Evolutionary conservation across 208 protist genomes (phyloP), one percentile per base, ranked within the genome.

Genomic region (Wallacemonas rigidus): DNA sequence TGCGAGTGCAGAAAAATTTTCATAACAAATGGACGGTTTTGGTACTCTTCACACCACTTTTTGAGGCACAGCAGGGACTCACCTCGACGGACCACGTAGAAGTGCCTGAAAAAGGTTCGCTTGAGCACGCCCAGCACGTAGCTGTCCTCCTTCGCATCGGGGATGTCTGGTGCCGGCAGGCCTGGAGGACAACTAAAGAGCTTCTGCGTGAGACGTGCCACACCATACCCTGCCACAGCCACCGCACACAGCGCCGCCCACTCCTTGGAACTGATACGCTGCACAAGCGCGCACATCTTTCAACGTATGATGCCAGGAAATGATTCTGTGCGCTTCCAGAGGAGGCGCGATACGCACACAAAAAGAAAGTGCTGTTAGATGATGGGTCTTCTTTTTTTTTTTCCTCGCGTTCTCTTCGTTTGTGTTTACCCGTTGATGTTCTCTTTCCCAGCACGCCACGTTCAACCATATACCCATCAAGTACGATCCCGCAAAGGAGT

Each of bases 21-120:
- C 77, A 86, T 86, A 15, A 82, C 11, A 55, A 89, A 89, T 3
- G 80, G 84, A 43, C 74, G 81, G 73, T 89, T 77, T 17, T 86
- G 56, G 63, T 79, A 84, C 56, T 80, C 50, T 2, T 48, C 54
- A 55, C 76, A 75, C 84, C 80, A 89, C 45, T 67, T 44, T 50
- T 86, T 71, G 57, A 89, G 61, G 38, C 72, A 73, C 62, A 83
- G 74, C 51, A 89, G 71, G 14, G 77, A 82, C 40, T 84, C 81
- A 5, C 68, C 80, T 47, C 79, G 75, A 14, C 77, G 84, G 15
- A 89, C 70, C 2, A 84, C 76, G 63, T 86, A 89, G 39, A 86
- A 86, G 74, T 89, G 84, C 38, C 78, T 74, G 64, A 86, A 79
- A 26, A 89, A 67, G 41, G 75, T 70, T 1, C 84, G 84, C 73